These are phyloP conservation scores for Myxozyma mucilagina DNA, from an alignment of 805 yeast species.

Conservation along the genomic window DNA sequence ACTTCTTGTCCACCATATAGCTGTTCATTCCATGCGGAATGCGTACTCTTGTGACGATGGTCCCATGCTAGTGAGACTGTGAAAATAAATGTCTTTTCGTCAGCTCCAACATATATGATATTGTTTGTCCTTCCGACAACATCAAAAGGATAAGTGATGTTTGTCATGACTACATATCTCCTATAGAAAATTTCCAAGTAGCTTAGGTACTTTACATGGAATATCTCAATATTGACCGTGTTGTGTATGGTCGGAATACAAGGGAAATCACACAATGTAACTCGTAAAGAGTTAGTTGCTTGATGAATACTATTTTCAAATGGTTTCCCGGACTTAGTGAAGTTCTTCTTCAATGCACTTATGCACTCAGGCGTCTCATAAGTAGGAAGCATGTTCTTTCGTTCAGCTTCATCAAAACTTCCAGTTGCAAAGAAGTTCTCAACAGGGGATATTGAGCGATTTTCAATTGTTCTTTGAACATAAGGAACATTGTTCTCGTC, in stretches of 20 bases:
- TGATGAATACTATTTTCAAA: constrained; percentile 16
- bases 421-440: neutral
- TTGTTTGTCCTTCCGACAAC: constrained; percentile 26
- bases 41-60: constrained; percentile 1
- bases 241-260: constrained; percentile 31
- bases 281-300: constrained; percentile 26
- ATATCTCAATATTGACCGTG: constrained; percentile 22
- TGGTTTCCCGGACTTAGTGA: neutral
- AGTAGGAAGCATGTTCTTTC: neutral
- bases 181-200: constrained; percentile 15
- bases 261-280: constrained; percentile 29
- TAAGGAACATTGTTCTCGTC: constrained; percentile 19
- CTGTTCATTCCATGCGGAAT: constrained; percentile 16
- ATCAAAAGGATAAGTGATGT: constrained; percentile 28
- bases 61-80: constrained; percentile 29
- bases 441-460: constrained; percentile 13
- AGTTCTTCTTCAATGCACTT: neutral
- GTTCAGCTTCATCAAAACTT: neutral
- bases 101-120: constrained; percentile 24
- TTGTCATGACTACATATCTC: constrained; percentile 24
- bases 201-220: constrained; percentile 21
- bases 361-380: constrained; percentile 8
- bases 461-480: constrained; percentile 13
- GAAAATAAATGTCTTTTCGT: constrained; percentile 9
- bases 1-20: constrained; percentile 20